phyloP scores from a whole-genome alignment of 345 rosid genomes.

The Populus simonii region DNA sequence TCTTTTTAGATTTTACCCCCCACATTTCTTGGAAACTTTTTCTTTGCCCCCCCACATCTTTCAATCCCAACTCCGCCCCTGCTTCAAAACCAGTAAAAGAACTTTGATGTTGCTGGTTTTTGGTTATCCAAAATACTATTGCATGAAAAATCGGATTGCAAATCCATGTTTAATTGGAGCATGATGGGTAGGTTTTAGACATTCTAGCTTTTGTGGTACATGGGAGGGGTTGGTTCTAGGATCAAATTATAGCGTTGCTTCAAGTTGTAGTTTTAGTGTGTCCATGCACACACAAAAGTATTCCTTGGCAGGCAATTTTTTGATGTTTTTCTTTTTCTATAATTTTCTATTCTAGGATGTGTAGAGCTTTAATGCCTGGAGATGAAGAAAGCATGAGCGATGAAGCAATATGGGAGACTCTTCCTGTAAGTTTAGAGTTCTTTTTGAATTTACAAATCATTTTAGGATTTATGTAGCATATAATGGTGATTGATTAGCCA shows the following conservation, averaged over 20 bases:
- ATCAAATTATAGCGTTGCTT: neutral
- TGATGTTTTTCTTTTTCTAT: neutral
- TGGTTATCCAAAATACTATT: constrained; percentile 1
- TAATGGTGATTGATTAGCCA: neutral
- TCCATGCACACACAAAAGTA: neutral
- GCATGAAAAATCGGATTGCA: neutral
- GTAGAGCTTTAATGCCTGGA: constrained; percentile 87
- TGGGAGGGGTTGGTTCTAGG: neutral
- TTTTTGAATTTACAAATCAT: neutral
- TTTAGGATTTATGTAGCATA: neutral
- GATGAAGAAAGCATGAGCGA: constrained; percentile 92
- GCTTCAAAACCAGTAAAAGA: neutral
- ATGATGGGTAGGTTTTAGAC: too few relatives aligned
- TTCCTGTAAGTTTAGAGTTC: constrained; percentile 60
- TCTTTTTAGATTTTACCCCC: too few relatives aligned
- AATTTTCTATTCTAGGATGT: constrained; percentile 52
- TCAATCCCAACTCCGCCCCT: neutral
- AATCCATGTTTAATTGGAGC: neutral
- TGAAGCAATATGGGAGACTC: constrained; percentile 96
- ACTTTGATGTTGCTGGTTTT: neutral
- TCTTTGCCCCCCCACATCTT: too few relatives aligned
- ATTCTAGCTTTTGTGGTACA: neutral
- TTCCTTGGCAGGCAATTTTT: constrained; percentile 1
- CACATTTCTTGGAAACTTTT: too few relatives aligned
- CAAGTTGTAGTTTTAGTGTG: neutral